Percentiles rank a stretch among this genome's conserved stretches.
Conservation (phyloP, 2,329 filamentous ascomycete genomes). For the Fusarium brevicatenulatum region DNA sequence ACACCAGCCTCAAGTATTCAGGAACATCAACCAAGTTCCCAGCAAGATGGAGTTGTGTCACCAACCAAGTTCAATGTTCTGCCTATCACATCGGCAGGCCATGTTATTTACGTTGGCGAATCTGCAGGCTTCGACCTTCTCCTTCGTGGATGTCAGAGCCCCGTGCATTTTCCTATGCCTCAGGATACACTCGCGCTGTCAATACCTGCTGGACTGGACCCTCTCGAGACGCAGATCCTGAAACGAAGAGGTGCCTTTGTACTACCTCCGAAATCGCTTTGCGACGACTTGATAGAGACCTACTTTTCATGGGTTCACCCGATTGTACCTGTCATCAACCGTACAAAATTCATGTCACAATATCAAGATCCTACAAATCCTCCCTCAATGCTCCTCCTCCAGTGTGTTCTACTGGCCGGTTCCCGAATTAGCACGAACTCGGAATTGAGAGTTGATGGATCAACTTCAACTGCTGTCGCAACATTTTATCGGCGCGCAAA, state of each 20-base stretch:
- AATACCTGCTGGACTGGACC: neutral
- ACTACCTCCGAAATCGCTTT: neutral
- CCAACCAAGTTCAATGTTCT: neutral
- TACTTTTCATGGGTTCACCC: neutral
- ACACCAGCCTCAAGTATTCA: neutral
- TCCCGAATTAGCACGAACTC: neutral
- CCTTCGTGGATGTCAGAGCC: neutral
- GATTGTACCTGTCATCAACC: neutral
- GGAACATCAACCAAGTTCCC: fast-evolving
- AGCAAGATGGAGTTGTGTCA: neutral
- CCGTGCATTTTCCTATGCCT: neutral
- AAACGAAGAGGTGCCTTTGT: neutral
- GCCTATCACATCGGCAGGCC: neutral
- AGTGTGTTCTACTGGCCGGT: neutral
- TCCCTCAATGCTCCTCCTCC: neutral
- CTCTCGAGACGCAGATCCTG: neutral
- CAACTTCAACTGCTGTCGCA: neutral
- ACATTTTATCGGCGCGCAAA: neutral
- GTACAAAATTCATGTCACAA: neutral
- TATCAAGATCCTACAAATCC: neutral
- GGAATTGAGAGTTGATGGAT: neutral
- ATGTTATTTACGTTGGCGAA: neutral
- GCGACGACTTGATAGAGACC: neutral
- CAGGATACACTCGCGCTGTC: neutral
- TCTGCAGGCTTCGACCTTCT: neutral